Percentiles rank a stretch among this genome's conserved stretches.
phyloP scores from a whole-genome alignment of 176 grass and related monocot species.

The Poa pratensis region DNA sequence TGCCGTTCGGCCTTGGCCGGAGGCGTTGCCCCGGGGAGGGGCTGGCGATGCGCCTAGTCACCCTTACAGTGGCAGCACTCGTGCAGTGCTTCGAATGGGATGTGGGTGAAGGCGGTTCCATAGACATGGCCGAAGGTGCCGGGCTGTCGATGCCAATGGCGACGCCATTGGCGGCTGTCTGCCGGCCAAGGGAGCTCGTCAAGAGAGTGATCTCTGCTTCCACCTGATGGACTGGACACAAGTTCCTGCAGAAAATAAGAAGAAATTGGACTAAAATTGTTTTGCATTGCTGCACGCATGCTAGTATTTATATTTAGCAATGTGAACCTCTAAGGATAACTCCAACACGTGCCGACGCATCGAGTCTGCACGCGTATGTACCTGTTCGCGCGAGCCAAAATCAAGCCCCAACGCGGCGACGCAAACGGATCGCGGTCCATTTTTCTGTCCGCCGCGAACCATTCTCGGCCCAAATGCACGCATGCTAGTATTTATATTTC shows the following conservation, averaged over 20 bases:
- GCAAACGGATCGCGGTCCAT: too few species aligned
- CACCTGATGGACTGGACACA: neutral
- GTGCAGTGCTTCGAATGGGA: constrained; percentile 80
- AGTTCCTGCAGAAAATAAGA: neutral
- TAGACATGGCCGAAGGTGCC: constrained; percentile 56
- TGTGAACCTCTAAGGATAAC: too few species aligned
- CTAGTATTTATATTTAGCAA: too few species aligned
- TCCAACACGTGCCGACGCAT: too few species aligned
- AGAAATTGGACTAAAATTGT: neutral
- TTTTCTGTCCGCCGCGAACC: too few species aligned
- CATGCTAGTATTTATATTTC: too few species aligned
- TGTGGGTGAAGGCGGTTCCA: neutral
- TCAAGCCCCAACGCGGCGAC: too few species aligned
- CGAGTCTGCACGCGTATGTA: too few species aligned
- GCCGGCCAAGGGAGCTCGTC: constrained; percentile 25
- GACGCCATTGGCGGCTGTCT: constrained; percentile 24
- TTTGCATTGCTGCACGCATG: neutral
- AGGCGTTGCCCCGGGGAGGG: constrained; percentile 63
- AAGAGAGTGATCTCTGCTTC: constrained; percentile 15
- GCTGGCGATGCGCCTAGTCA: constrained; percentile 47
- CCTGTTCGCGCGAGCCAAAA: too few species aligned
- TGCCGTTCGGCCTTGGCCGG: constrained; percentile 73
- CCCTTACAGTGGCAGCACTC: constrained; percentile 49
- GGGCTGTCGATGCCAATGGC: constrained; percentile 48
- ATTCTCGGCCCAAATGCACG: too few species aligned